phyloP scores from a whole-genome alignment of 1,284 basidiomycete genomes.

The Irpex sp. region DNA sequence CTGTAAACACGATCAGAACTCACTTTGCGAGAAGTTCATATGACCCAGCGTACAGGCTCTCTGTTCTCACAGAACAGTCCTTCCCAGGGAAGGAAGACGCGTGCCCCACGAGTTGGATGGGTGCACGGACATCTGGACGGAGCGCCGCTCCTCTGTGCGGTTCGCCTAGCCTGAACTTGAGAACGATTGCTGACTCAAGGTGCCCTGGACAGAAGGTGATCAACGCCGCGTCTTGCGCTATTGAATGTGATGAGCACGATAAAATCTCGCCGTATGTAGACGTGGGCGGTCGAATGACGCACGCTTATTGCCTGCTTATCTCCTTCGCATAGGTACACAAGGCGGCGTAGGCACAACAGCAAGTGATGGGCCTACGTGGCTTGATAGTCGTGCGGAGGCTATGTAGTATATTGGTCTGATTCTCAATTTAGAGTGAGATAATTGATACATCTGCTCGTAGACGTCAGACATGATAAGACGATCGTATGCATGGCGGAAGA shows the following conservation, averaged over 20 bases:
- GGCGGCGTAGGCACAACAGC: neutral
- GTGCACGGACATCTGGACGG: neutral
- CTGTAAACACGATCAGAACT: neutral
- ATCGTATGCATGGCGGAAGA: neutral
- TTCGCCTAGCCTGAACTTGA: neutral
- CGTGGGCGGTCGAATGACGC: neutral
- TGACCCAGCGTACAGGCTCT: neutral
- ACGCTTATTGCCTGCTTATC: neutral
- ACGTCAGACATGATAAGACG: neutral
- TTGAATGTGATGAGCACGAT: neutral
- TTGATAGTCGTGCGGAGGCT: neutral
- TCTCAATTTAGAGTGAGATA: neutral
- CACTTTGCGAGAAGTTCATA: neutral
- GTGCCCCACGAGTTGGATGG: too few species aligned
- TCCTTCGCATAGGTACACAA: neutral
- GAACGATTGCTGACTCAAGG: neutral
- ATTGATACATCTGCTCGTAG: neutral
- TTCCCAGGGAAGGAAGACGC: neutral
- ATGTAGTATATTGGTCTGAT: neutral
- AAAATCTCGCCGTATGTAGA: neutral
- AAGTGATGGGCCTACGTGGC: neutral
- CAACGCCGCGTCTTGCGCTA: neutral
- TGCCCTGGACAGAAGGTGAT: neutral
- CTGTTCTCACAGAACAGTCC: neutral
- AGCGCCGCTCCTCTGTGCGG: neutral